These are phyloP conservation scores for Raphidocelis subcapitata DNA, from an alignment of 139 green algal species.

Conservation along the genomic window DNA sequence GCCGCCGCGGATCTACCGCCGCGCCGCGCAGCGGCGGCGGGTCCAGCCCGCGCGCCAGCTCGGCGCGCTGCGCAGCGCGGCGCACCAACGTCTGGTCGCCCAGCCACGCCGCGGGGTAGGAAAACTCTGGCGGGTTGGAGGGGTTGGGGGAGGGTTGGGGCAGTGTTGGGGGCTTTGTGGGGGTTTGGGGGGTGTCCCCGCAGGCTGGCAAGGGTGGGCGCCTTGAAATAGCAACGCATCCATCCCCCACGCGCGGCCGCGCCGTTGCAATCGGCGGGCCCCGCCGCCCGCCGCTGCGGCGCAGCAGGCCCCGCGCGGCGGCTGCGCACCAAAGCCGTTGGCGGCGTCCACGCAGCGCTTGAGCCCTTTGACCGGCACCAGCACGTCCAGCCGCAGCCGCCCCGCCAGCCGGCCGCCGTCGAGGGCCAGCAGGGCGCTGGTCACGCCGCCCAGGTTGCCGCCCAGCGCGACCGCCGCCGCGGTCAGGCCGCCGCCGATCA, in stretches of 20 bases:
- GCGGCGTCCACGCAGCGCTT: slow-evolving; percentile 74
- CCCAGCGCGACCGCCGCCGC: slow-evolving; percentile 68
- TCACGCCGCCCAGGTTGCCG: slow-evolving; percentile 81
- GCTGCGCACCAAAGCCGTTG: slow-evolving; percentile 66
- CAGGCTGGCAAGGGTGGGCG: too few species aligned
- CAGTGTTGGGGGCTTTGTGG: too few species aligned
- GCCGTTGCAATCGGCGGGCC: background rate
- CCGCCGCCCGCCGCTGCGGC: too few species aligned
- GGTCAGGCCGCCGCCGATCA: slow-evolving; percentile 34
- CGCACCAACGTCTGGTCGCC: slow-evolving; percentile 80
- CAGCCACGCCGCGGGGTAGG: slow-evolving; percentile 83
- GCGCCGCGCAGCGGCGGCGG: slow-evolving; percentile 37
- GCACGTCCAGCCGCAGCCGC: slow-evolving; percentile 58
- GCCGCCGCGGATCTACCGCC: background rate
- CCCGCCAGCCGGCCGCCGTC: slow-evolving; percentile 57
- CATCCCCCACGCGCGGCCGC: too few species aligned
- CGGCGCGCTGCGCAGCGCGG: slow-evolving; percentile 66
- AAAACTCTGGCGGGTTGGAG: slow-evolving; percentile 70
- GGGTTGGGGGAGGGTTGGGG: background rate
- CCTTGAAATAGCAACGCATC: too few species aligned
- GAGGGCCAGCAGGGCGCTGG: slow-evolving; percentile 67
- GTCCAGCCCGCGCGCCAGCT: slow-evolving; percentile 65
- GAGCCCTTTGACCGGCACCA: slow-evolving; percentile 75
- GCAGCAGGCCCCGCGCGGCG: too few species aligned
- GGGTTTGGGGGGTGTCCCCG: too few species aligned